These are phyloP conservation scores for Fusarium sp. DNA, from an alignment of 2,329 filamentous ascomycete species.

Conservation along the genomic window DNA sequence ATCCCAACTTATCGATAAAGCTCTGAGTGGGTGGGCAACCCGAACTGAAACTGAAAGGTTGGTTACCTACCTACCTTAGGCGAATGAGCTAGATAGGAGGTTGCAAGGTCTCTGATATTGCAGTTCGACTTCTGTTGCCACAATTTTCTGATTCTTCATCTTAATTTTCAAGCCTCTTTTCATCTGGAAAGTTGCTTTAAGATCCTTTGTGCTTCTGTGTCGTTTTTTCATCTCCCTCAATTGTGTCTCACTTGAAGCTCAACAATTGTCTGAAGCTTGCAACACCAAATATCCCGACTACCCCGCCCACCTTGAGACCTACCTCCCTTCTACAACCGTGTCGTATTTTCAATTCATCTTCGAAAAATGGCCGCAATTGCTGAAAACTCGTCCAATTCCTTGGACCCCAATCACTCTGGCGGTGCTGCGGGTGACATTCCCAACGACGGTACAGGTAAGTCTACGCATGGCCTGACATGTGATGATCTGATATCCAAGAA, in stretches of 20 bases:
- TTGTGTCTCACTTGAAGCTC: conserved; percentile 37
- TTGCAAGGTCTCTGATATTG: conserved; percentile 38
- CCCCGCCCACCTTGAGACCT: conserved; percentile 28
- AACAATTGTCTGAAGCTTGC: conserved; percentile 33
- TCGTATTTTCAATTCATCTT: conserved; percentile 12
- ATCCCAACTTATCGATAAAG: conserved; percentile 44
- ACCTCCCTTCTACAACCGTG: conserved; percentile 23
- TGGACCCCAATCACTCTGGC: conserved; percentile 47
- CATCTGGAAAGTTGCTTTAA: conserved; percentile 4
- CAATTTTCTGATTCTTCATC: conserved; percentile 23
- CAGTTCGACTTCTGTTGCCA: conserved; percentile 26
- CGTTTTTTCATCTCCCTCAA: conserved; percentile 15
- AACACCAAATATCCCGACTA: conserved; percentile 36
- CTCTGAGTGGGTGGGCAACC: conserved; percentile 23
- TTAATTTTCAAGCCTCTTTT: conserved; percentile 27
- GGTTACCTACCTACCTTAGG: conserved; percentile 6
- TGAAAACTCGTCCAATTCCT: conserved; percentile 55
- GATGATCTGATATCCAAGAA: conserved; percentile 31
- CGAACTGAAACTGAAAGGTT: conserved; percentile 11
- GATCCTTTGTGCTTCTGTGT: conserved; percentile 7
- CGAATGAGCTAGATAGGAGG: conserved; percentile 32
- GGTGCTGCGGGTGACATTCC: conserved; percentile 61
- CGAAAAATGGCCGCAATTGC: conserved; percentile 47
- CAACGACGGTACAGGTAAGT: conserved; percentile 76
- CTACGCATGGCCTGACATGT: conserved; percentile 17